A percentile compares a stretch with the other conserved stretches of the same genome.
Conservation (phyloP, 2,329 filamentous ascomycete species). For the Penicillium sp. region DNA sequence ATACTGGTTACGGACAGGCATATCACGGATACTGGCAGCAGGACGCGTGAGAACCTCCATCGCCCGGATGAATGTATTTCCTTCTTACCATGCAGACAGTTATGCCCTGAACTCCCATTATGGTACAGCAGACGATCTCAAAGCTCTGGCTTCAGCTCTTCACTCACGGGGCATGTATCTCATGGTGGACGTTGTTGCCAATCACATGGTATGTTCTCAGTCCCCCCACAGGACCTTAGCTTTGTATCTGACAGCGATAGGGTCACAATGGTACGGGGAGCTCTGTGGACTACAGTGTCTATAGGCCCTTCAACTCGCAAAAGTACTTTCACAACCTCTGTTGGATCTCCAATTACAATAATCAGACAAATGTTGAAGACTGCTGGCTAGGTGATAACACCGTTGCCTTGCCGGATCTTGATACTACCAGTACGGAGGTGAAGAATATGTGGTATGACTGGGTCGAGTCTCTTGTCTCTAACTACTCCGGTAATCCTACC, state of each 20-base stretch:
- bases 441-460: conserved; percentile 48
- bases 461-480: conserved; percentile 35
- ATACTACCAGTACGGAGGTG: conserved; percentile 47
- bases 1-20: conserved; percentile 34
- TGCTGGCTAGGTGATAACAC: conserved; percentile 52
- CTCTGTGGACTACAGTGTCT: conserved; percentile 47
- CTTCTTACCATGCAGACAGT: conserved; percentile 14
- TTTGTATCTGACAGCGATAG: too few relatives aligned
- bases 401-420: conserved; percentile 54
- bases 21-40: conserved; percentile 48
- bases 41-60: conserved; percentile 29
- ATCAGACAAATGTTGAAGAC: conserved; percentile 38
- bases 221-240: not conserved
- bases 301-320: conserved; percentile 48
- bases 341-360: conserved; percentile 43
- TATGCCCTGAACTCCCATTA: conserved; percentile 51
- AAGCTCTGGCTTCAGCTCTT: conserved; percentile 47
- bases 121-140: conserved; percentile 53
- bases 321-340: conserved; percentile 57
- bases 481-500: conserved; percentile 52
- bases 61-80: too few relatives aligned
- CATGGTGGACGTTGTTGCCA: conserved; percentile 52
- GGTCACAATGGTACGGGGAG: conserved; percentile 40
- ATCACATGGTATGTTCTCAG: conserved; percentile 14
- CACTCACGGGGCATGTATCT: conserved; percentile 53